A percentile compares a stretch with the other conserved stretches of the same genome.
These are phyloP conservation scores for Tillandsia leiboldiana DNA, from an alignment of 176 grass and related monocot species.

Conservation along the genomic window DNA sequence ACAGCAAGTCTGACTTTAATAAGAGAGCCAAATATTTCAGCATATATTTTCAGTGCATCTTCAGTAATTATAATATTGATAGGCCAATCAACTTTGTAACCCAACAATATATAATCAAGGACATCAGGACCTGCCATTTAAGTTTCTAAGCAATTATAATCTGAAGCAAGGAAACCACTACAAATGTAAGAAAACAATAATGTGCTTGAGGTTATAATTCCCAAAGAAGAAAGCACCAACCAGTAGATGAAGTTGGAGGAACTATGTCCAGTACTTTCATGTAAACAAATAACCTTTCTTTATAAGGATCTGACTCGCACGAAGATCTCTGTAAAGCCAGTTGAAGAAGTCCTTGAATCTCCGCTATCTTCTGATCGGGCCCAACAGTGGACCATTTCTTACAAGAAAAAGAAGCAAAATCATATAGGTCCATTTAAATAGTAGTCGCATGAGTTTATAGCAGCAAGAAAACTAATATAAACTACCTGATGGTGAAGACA, in stretches of 20 bases:
- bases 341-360: constrained; percentile 80
- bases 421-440: neutral
- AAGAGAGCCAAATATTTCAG: constrained; percentile 87
- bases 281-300: constrained; percentile 75
- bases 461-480: neutral
- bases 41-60: constrained; percentile 76
- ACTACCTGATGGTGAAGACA: constrained; percentile 66
- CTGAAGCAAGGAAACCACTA: constrained; percentile 11
- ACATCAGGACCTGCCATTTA: constrained; percentile 52
- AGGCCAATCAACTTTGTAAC: constrained; percentile 95
- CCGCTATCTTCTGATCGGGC: constrained; percentile 60
- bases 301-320: constrained; percentile 72
- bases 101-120: constrained; percentile 73
- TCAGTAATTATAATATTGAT: constrained; percentile 78
- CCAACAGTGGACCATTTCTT: constrained; percentile 69
- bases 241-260: constrained; percentile 38
- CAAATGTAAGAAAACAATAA: constrained; percentile 5
- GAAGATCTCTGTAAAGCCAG: constrained; percentile 87
- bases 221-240: constrained; percentile 31
- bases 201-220: constrained; percentile 3
- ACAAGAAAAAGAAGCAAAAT: constrained; percentile 13
- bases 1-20: constrained; percentile 73
- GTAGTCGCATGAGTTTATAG: neutral
- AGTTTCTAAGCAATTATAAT: constrained; percentile 19
- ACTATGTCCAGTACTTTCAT: constrained; percentile 33